Base-by-base conservation (phyloP, 2,329 filamentous ascomycete species). In the Xylariaceae sp. region DNA sequence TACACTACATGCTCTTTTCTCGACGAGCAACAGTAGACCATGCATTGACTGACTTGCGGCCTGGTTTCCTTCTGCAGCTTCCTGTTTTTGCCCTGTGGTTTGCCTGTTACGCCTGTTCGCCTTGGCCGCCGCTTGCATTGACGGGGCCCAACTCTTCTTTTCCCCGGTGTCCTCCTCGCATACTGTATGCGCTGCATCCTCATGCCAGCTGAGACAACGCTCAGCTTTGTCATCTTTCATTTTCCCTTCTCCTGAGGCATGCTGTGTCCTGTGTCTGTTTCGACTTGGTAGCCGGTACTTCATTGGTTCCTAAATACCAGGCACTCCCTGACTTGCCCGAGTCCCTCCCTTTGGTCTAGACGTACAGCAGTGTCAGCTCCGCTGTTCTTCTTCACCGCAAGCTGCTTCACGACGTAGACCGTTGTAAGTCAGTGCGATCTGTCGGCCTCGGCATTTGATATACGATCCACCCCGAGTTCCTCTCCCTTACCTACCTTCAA, bases 131-230 rank as follows among this genome's bases (percentile, higher is more conserved):
- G 45, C 48, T 57, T 53, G 54, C 57, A 57, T 57, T 59, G 54
- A 57, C 57, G 27, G 52, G 54, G 48, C 51, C 49, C 52, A 54
- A 54, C 54, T 19, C 54, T 55, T 59, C 48, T 44, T 57, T 57
- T 51, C 35, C 51, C 51, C 11, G 47, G 41, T 52, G 49, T 59
- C 57, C 57, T 57, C 12, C 35, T 37, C 8, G 8, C 35, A 3
- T 37, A 6, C 57, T 59, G 54, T 51, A 59, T 59, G 56, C 56
- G 54, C 51, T 43, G 19, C 19, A 45, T 32, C 8, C 54, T 54
- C 57, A 57, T 59, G 57, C 57, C 46, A 49, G 43, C 40, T 54
- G 45, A 52, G 51, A 54, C 54, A 54, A 47, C 50, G 47, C 37
- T n/a, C 41, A 57, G 57, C 57, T 56, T 32, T 51, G 46, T 48